Base-by-base conservation (phyloP, 140 eudicot species). In the Flaveria floridana region DNA sequence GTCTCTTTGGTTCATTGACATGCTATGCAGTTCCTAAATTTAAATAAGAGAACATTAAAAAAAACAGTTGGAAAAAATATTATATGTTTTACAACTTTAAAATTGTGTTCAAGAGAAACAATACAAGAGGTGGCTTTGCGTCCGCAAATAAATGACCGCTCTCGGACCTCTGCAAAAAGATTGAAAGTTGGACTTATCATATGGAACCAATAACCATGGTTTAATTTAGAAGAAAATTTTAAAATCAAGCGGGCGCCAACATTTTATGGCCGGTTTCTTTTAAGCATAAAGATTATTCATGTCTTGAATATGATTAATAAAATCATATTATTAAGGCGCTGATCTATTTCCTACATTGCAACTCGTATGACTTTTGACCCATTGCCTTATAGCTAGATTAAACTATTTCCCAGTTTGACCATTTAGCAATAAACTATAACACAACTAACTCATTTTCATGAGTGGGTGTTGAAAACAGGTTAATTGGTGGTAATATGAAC, bases 151-250 rank as follows among this genome's bases (percentile, higher is more conserved):
- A 11, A 72, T 84, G 91, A 75, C 94, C 85, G 76, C 96, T 90
- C 34, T 94, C 96, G 25, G 77, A 83, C 73, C 96, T 90, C 99
- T 94, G 99, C 80, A 80, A 90, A 80, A 90, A 71, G 23, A 63
- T 55, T 20, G 41, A 16, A 79, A 16, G 15, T 62, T 50, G 46
- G 21, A 66, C 11, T 58, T 57, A 13, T 57, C 26, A 46, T 59
- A 30, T 16, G 26, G 18, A 70, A 48, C 71, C n/a, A n/a, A n/a
- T n/a, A n/a, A n/a, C n/a, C 44, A 74, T 0, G 4, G 1, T 11
- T 78, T 50, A 50, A 46, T 76, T 21, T 28, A 25, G 68, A 63
- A 19, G 68, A 63, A 63, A 62, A 6, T 0, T 5, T 9, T 0
- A 62, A 2, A 19, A 26, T 28, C 28, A 55, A 55, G 20, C 2